Evolutionary conservation across 768 basidiomycete genomes (phyloP).

Genomic region (Leccinum boreale): DNA sequence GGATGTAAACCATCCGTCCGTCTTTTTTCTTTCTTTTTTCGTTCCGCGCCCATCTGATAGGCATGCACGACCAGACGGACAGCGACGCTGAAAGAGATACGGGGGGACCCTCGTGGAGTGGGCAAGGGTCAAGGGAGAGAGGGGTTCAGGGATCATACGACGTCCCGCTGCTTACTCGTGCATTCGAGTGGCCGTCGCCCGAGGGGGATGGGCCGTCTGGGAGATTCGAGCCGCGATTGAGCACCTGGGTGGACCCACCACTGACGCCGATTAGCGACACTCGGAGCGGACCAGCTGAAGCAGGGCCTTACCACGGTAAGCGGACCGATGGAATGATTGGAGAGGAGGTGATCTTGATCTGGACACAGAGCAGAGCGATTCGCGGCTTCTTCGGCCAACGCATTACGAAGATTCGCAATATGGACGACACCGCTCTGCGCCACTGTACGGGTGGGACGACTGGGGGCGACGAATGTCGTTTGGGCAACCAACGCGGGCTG

Average conservation of each 20-base stretch:
- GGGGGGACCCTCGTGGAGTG: slow-evolving; percentile 38
- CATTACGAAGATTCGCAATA: slow-evolving; percentile 18
- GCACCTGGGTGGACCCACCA: slow-evolving; percentile 10
- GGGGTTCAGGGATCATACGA: slow-evolving; percentile 12
- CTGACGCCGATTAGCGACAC: slow-evolving; percentile 15
- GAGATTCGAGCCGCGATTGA: slow-evolving; percentile 10
- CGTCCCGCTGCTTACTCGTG: slow-evolving; percentile 16
- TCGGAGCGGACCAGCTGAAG: slow-evolving; percentile 3
- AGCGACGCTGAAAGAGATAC: slow-evolving; percentile 46
- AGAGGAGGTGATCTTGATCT: slow-evolving; percentile 2
- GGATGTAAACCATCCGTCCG: slow-evolving; percentile 28
- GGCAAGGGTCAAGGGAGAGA: slow-evolving; percentile 17
- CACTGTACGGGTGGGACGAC: slow-evolving; percentile 24
- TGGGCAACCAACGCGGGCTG: slow-evolving; percentile 12
- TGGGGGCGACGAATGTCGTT: slow-evolving; percentile 24
- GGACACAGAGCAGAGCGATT: slow-evolving; percentile 18
- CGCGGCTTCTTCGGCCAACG: slow-evolving; percentile 17
- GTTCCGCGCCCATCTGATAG: slow-evolving; percentile 23
- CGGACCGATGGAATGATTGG: not conserved
- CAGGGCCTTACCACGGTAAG: slow-evolving; percentile 21
- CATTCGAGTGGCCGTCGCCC: slow-evolving; percentile 24
- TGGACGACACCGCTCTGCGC: slow-evolving; percentile 25
- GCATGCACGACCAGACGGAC: slow-evolving; percentile 29
- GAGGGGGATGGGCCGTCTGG: slow-evolving; percentile 14
- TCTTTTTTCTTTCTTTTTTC: slow-evolving; percentile 32